Conservation (phyloP, 805 yeast species). For the Phaffomyces opuntiae region DNA sequence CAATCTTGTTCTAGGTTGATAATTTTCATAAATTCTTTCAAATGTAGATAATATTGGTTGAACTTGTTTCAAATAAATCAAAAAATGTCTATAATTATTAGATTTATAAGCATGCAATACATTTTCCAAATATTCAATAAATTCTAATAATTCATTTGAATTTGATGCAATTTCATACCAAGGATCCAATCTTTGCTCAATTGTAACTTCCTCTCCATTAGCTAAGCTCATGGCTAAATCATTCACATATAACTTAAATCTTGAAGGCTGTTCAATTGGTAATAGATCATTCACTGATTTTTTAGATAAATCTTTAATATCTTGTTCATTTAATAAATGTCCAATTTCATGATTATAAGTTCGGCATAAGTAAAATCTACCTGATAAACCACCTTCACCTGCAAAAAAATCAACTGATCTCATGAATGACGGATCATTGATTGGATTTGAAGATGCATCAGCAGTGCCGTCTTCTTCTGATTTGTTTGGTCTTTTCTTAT, state of each 20-base stretch:
- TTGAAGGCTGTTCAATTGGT: constrained; percentile 14
- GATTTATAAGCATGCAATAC: constrained; percentile 4
- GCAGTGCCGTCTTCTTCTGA: constrained; percentile 5
- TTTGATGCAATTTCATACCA: constrained; percentile 23
- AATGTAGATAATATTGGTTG: constrained; percentile 12
- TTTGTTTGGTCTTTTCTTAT: constrained; percentile 2
- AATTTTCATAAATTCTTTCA: constrained; percentile 12
- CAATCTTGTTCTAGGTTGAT: constrained; percentile 11
- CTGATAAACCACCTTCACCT: constrained; percentile 22
- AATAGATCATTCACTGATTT: constrained; percentile 8
- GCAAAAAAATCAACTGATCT: constrained; percentile 22
- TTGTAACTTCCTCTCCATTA: background rate
- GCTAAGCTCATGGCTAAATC: constrained; percentile 17
- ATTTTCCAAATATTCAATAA: constrained; percentile 7
- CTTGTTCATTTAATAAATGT: constrained; percentile 10
- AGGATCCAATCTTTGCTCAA: constrained; percentile 9
- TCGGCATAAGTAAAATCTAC: constrained; percentile 20
- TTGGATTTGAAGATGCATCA: constrained; percentile 17
- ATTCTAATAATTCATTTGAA: constrained; percentile 9
- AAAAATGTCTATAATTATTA: constrained; percentile 5
- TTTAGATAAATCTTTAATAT: constrained; percentile 6
- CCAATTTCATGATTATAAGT: constrained; percentile 15
- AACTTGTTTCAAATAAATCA: constrained; percentile 10
- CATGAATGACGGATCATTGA: constrained; percentile 14
- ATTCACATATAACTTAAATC: constrained; percentile 22